Evolutionary conservation across 106 monocot species (phyloP).

Genomic region (Chionographis japonica): DNA sequence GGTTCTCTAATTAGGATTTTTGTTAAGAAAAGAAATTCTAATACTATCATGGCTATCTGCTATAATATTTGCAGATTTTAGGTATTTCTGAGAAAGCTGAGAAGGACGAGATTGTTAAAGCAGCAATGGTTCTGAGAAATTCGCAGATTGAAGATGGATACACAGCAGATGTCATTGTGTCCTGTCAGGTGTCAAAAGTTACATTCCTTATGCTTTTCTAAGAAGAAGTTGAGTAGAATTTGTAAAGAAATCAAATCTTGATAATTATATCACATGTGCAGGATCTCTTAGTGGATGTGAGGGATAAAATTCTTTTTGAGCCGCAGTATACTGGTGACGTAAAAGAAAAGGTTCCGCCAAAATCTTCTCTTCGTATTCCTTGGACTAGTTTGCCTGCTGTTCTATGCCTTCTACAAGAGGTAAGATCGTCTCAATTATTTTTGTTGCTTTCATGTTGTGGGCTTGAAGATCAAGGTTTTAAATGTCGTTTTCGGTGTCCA

Average conservation of each 20-base stretch:
- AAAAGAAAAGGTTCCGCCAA: constrained; percentile 81
- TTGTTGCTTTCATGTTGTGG: background rate
- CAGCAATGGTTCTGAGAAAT: constrained; percentile 71
- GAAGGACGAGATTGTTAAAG: constrained; percentile 94
- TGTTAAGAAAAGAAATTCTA: too few relatives aligned
- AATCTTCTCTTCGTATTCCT: constrained; percentile 63
- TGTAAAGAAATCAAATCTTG: background rate
- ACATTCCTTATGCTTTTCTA: background rate
- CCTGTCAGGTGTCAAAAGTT: constrained; percentile 52
- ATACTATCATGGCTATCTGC: too few relatives aligned
- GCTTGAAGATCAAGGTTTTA: too few relatives aligned
- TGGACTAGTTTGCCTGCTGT: constrained; percentile 81
- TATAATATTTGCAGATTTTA: constrained; percentile 51
- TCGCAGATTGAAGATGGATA: constrained; percentile 90
- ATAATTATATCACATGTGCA: constrained; percentile 12
- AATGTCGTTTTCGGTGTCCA: too few relatives aligned
- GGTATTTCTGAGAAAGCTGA: constrained; percentile 83
- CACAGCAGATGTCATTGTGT: constrained; percentile 45
- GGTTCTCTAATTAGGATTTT: too few relatives aligned
- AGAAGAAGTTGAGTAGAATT: background rate
- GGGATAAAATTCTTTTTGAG: constrained; percentile 98
- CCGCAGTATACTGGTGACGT: constrained; percentile 82
- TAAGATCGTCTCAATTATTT: constrained; percentile 8
- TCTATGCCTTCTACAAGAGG: constrained; percentile 87
- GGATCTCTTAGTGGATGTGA: constrained; percentile 91